Evolutionary conservation across 2,329 filamentous ascomycete genomes (phyloP), one percentile per base, ranked within the genome.

Genomic region (Monosporascus sp.): DNA sequence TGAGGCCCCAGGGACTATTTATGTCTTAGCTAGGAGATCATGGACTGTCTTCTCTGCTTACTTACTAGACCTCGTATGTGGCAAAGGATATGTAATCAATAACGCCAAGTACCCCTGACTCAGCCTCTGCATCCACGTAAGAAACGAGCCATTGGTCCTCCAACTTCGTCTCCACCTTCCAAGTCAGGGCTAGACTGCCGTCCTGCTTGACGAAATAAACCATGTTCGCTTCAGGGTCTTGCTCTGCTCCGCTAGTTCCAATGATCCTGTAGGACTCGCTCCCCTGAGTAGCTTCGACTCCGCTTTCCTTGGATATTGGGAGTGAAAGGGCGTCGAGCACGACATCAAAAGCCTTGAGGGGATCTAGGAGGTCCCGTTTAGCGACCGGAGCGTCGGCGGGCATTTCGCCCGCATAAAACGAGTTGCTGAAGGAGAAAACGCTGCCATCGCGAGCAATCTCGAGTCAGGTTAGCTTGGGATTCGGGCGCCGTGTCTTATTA

Each of bases 101-200:
- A 18, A 79, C 76, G 47, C 72, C 76, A 39, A 75, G 65, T 3
- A 82, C 58, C 37, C 74, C 62, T 14, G 69, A 67, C 18, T 70
- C 70, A 49, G 68, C 67, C 3, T 64, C 60, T 3, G 76, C 75
- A 48, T 80, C 73, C 20, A 81, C 71, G 56, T 81, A 82, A 1
- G 75, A 74, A 37, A 79, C 62, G 7, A 81, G 69, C 77, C 77
- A 82, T 64, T 80, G 76, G 49, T 73, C 70, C 6, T 66, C 47
- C 35, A 79, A 63, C 51, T 81, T 76, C 3, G 78, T 81, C 69
- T 81, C 78, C 3, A 82, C 67, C 57, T 77, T 68, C 79, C 78
- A 82, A 0, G 74, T 65, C 17, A 80, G 68, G 6, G 68, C 68
- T 8, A 82, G 67, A 2, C 60, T 64, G 41, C 70, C 70, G 25